A percentile compares a stretch with the other conserved stretches of the same genome.
Conservation (phyloP, 345 rosid genomes). For the Bruguiera sexangula region DNA sequence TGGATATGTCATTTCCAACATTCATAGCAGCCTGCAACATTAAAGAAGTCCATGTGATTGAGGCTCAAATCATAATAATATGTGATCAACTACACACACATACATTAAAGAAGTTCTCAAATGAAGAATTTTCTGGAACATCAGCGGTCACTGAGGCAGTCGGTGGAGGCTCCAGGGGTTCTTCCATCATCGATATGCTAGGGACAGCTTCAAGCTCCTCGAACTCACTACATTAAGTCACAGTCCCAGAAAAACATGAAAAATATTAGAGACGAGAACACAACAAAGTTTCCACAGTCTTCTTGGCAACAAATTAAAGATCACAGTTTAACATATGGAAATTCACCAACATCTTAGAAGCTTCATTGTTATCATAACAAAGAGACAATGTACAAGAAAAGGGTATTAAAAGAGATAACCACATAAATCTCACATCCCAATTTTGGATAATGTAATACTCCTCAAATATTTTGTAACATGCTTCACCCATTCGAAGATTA, state of each 20-base stretch:
- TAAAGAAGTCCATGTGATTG: background rate
- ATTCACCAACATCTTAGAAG: constrained; percentile 3
- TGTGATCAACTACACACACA: constrained; percentile 5
- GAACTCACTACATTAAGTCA: constrained; percentile 42
- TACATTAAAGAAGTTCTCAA: constrained; percentile 63
- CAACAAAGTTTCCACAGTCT: too few species aligned
- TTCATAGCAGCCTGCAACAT: constrained; percentile 40
- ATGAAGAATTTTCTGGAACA: constrained; percentile 49
- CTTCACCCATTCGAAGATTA: background rate
- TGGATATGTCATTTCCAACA: constrained; percentile 39
- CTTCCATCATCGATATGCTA: constrained; percentile 54
- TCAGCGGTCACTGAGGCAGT: constrained; percentile 34
- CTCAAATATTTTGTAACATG: background rate
- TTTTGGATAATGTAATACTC: background rate
- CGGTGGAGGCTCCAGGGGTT: constrained; percentile 54
- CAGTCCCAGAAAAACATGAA: background rate
- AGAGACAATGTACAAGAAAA: background rate
- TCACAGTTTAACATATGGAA: background rate
- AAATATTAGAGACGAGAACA: background rate
- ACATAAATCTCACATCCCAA: background rate
- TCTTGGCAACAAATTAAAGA: background rate
- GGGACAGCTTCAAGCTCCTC: constrained; percentile 68
- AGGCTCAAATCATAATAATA: background rate
- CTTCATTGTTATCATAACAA: background rate
- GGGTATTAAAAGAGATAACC: background rate